phyloP scores from a whole-genome alignment of 768 basidiomycete genomes.

The Xerocomellus dryophilus region DNA sequence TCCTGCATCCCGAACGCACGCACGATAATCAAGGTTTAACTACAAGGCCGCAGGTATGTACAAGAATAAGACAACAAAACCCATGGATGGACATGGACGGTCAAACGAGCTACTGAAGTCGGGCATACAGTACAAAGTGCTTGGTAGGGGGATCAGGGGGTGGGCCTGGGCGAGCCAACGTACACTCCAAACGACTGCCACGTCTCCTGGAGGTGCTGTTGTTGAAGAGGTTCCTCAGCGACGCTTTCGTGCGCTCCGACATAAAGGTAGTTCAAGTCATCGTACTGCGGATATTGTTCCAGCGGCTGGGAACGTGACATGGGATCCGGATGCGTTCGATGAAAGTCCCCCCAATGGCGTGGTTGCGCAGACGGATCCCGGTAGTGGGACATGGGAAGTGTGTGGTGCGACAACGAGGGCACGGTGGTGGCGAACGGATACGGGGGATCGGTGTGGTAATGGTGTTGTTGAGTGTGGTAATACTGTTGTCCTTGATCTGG shows the following conservation, averaged over 20 bases:
- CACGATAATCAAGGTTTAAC: neutral
- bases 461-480: constrained; percentile 23
- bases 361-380: constrained; percentile 8
- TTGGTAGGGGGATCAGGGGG: neutral
- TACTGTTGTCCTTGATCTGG: constrained; percentile 21
- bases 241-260: neutral
- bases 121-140: neutral
- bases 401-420: constrained; percentile 6
- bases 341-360: constrained; percentile 14
- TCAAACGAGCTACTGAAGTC: neutral
- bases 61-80: neutral
- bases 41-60: neutral
- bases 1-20: neutral
- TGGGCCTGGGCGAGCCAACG: constrained; percentile 30
- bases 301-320: neutral
- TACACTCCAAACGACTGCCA: constrained; percentile 69
- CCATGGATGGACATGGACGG: neutral
- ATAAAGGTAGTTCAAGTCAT: neutral
- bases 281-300: constrained; percentile 5
- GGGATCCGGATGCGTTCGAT: constrained; percentile 5
- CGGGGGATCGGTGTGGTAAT: constrained; percentile 11
- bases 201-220: constrained; percentile 45
- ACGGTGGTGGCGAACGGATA: neutral
- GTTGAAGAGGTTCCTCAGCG: constrained; percentile 10
- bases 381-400: constrained; percentile 2